Evolutionary conservation across 352 stramenopile species (phyloP).

Genomic region (Phytophthora agathidicida): DNA sequence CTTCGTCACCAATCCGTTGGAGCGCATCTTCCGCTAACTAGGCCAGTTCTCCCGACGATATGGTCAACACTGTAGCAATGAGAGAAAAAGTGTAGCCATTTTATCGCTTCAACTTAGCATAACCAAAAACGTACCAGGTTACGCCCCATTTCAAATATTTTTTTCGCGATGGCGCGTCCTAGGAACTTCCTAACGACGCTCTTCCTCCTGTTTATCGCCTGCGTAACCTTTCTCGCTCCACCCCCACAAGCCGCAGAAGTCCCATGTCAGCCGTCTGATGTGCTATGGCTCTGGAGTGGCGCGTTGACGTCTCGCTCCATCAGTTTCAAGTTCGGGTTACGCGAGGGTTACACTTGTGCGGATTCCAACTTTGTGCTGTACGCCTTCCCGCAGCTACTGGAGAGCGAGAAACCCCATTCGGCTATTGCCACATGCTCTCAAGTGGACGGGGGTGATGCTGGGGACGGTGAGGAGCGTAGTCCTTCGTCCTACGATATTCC

Average conservation of each 20-base stretch:
- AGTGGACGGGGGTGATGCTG: constrained; percentile 34
- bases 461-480: constrained; percentile 35
- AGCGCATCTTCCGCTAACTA: too few species aligned
- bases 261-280: constrained; percentile 46
- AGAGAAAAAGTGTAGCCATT: too few species aligned
- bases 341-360: constrained; percentile 50
- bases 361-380: constrained; percentile 65
- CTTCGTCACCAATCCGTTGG: too few species aligned
- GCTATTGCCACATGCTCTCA: constrained; percentile 40
- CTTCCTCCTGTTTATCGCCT: constrained; percentile 11
- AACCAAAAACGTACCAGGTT: constrained; percentile 7
- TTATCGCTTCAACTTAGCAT: constrained; percentile 10
- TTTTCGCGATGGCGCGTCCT: neutral
- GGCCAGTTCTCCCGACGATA: too few species aligned
- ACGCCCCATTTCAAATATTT: constrained; percentile 5
- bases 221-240: neutral
- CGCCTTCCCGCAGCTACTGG: constrained; percentile 49
- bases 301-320: constrained; percentile 69
- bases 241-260: neutral
- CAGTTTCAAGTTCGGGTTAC: constrained; percentile 75
- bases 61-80: too few species aligned
- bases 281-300: constrained; percentile 79
- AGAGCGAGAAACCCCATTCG: constrained; percentile 57
- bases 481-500: constrained; percentile 27
- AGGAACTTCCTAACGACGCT: constrained; percentile 7